Evolutionary conservation across 2,329 filamentous ascomycete species (phyloP).

Genomic region (Fusarium redolens): DNA sequence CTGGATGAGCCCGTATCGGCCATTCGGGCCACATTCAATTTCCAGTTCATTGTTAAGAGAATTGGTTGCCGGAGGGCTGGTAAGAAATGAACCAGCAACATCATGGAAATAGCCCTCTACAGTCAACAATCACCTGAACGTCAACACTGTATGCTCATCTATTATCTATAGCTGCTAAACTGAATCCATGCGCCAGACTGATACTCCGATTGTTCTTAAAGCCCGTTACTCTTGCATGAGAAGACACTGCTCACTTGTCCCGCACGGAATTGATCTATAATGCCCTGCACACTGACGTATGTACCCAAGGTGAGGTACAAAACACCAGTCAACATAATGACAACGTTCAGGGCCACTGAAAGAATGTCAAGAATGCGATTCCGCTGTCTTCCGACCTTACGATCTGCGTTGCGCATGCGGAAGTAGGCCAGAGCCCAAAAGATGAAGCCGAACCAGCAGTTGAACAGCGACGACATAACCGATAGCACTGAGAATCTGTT

Average conservation of each 20-base stretch:
- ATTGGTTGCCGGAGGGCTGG: background rate
- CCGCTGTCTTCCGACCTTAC: constrained; percentile 61
- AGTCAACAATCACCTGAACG: background rate
- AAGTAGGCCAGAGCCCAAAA: constrained; percentile 90
- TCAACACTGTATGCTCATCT: background rate
- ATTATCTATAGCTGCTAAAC: background rate
- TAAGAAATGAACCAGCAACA: background rate
- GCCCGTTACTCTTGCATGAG: constrained; percentile 76
- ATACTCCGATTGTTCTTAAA: constrained; percentile 51
- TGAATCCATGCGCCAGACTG: background rate
- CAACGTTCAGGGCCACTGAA: constrained; percentile 74
- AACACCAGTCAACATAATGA: constrained; percentile 78
- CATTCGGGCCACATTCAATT: accelerated
- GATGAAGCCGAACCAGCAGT: constrained; percentile 94
- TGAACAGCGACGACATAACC: constrained; percentile 86
- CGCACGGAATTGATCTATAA: constrained; percentile 77
- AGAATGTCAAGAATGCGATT: constrained; percentile 62
- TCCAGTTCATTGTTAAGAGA: background rate
- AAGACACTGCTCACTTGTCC: constrained; percentile 78
- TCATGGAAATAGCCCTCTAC: background rate
- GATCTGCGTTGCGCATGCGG: constrained; percentile 75
- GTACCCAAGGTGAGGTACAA: constrained; percentile 85
- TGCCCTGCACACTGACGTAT: constrained; percentile 79
- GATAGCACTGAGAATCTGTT: constrained; percentile 62
- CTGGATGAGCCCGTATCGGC: accelerated